Percentiles rank a stretch among this genome's conserved stretches.
These are phyloP conservation scores for Jatropha multifida DNA, from an alignment of 441 rosid species.

Conservation along the genomic window DNA sequence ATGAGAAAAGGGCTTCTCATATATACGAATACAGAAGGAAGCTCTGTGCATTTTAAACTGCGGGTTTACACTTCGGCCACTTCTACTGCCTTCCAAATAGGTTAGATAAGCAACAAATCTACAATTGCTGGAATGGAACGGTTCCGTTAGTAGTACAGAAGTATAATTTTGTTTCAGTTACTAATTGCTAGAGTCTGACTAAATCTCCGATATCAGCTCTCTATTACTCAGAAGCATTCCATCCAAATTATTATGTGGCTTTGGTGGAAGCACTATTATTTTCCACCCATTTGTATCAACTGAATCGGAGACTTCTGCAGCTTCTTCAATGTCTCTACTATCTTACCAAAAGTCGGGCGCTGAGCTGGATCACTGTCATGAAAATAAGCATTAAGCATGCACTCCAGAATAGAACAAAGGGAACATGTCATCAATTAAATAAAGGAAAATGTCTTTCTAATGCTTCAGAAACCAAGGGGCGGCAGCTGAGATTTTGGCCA, in stretches of 20 bases:
- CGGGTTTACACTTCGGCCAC: conserved; percentile 13
- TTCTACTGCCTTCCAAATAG: conserved; percentile 20
- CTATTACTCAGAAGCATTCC: not conserved
- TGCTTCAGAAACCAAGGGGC: not conserved
- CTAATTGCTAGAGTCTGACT: conserved; percentile 5
- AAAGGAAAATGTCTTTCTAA: not conserved
- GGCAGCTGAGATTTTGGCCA: not conserved
- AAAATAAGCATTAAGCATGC: not conserved
- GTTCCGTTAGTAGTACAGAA: conserved; percentile 23
- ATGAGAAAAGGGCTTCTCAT: conserved; percentile 13
- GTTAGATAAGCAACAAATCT: conserved; percentile 37
- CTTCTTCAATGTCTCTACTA: conserved; percentile 74
- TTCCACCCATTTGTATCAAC: conserved; percentile 59
- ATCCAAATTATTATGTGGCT: not conserved
- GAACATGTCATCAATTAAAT: not conserved
- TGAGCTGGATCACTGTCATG: conserved; percentile 60
- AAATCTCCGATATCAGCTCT: conserved; percentile 10
- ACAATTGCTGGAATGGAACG: conserved; percentile 34
- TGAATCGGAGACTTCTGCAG: conserved; percentile 73
- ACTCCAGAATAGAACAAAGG: not conserved
- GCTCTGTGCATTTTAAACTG: conserved; percentile 13
- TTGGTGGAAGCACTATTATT: conserved; percentile 7
- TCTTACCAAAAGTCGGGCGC: conserved; percentile 68
- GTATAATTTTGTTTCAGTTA: not conserved
- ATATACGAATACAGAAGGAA: conserved; percentile 12